Percentiles rank a stretch among this genome's conserved stretches.
Conservation (phyloP, 192 early-diverging fungal genomes). For the Linnemannia schmuckeri region DNA sequence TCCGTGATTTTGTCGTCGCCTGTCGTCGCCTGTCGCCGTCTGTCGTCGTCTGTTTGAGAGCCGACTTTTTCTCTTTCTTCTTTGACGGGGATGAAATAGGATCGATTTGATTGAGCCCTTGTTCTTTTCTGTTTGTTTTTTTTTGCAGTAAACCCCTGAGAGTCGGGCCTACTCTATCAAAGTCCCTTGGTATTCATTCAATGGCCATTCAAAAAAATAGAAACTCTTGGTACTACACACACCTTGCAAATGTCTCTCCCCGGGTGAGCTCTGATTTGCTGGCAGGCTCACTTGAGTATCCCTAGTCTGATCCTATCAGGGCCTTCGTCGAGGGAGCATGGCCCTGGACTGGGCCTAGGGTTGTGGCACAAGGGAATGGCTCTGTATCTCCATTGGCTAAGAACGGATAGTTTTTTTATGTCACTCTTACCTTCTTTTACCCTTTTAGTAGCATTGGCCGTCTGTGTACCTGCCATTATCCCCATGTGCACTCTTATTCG, state of each 20-base stretch:
- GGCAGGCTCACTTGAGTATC: conserved; percentile 9
- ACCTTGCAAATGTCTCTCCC: background rate
- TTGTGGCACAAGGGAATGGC: conserved; percentile 40
- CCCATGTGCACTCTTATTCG: conserved; percentile 4
- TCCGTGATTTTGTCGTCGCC: background rate
- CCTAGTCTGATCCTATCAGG: conserved; percentile 40
- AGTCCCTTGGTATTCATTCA: background rate
- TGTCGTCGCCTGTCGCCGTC: background rate
- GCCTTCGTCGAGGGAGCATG: conserved; percentile 16
- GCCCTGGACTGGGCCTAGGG: background rate
- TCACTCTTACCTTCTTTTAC: background rate
- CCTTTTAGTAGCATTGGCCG: background rate
- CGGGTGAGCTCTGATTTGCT: conserved; percentile 20
- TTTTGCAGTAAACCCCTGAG: background rate
- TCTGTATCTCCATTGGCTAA: conserved; percentile 19
- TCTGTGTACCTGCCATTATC: background rate
- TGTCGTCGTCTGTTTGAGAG: background rate
- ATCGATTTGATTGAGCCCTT: background rate
- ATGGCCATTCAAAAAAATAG: background rate
- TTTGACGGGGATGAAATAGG: background rate
- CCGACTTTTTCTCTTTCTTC: background rate
- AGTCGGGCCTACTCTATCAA: background rate
- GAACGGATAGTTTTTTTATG: background rate
- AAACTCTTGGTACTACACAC: background rate
- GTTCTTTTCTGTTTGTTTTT: background rate